phyloP scores from a whole-genome alignment of 805 yeast genomes.

The Yueomyces sinensis region DNA sequence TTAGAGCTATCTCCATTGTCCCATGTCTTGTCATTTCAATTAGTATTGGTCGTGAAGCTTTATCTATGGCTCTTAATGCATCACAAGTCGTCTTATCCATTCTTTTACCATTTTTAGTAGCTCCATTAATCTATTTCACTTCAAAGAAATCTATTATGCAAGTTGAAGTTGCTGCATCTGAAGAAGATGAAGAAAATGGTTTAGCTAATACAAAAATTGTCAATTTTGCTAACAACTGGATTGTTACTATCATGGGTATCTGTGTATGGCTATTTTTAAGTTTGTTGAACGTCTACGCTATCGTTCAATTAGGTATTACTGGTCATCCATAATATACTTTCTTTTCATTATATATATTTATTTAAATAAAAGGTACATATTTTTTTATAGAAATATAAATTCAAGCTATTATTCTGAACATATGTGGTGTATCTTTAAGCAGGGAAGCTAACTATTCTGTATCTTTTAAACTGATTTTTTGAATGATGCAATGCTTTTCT shows the following conservation, averaged over 20 bases:
- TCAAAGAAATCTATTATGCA: slow-evolving; percentile 57
- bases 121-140: slow-evolving; percentile 78
- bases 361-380: too few species aligned
- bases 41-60: slow-evolving; percentile 60
- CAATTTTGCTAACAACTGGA: slow-evolving; percentile 52
- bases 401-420: too few species aligned
- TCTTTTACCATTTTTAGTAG: slow-evolving; percentile 69
- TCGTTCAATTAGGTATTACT: slow-evolving; percentile 27
- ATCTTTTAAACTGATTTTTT: too few species aligned
- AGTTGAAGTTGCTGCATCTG: slow-evolving; percentile 26
- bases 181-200: slow-evolving; percentile 10
- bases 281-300: slow-evolving; percentile 54
- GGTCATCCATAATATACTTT: not conserved
- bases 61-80: slow-evolving; percentile 62
- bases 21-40: slow-evolving; percentile 70
- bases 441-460: too few species aligned
- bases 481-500: too few species aligned
- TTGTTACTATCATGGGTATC: slow-evolving; percentile 37
- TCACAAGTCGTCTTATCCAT: slow-evolving; percentile 78
- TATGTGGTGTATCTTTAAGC: too few species aligned
- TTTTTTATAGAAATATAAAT: too few species aligned
- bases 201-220: slow-evolving; percentile 17
- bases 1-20: slow-evolving; percentile 64
- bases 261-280: slow-evolving; percentile 61
- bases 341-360: not conserved